A percentile compares a stretch with the other conserved stretches of the same genome.
phyloP scores from a whole-genome alignment of 192 early-diverging fungal genomes.

The Coemansia sp. region DNA sequence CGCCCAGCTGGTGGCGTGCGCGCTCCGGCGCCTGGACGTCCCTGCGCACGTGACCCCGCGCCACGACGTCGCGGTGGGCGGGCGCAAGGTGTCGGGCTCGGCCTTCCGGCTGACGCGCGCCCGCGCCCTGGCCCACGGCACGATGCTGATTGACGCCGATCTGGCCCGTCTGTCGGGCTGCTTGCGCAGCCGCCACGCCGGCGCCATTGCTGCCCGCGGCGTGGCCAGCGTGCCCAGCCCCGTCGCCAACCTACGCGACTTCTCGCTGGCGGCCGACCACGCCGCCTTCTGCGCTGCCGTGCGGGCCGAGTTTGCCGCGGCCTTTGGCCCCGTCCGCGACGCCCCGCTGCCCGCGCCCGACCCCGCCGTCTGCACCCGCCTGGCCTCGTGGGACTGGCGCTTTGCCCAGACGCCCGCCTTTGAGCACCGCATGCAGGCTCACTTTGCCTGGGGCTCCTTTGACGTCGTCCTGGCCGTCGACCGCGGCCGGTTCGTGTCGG shows the following conservation, averaged over 20 bases:
- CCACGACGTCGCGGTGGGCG: conserved; percentile 84
- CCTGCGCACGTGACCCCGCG: conserved; percentile 77
- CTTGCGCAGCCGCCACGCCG: conserved; percentile 47
- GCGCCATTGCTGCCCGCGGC: conserved; percentile 72
- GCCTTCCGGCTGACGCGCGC: conserved; percentile 85
- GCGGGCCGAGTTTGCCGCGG: conserved; percentile 59
- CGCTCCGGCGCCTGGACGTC: conserved; percentile 69
- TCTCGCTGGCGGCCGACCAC: conserved; percentile 80
- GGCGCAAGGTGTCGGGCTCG: conserved; percentile 84
- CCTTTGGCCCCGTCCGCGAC: conserved; percentile 42
- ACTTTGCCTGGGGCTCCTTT: conserved; percentile 26
- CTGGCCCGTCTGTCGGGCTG: conserved; percentile 51
- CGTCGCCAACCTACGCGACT: conserved; percentile 75
- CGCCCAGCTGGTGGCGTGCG: conserved; percentile 69
- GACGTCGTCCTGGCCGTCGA: conserved; percentile 11
- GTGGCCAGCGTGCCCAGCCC: conserved; percentile 85
- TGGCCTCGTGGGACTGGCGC: conserved; percentile 82
- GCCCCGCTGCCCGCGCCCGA: background rate
- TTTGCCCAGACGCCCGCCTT: conserved; percentile 92
- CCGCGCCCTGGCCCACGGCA: conserved; percentile 94
- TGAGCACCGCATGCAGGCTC: conserved; percentile 44
- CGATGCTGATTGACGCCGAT: conserved; percentile 94
- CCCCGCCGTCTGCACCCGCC: conserved; percentile 22
- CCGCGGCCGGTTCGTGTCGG: conserved; percentile 24
- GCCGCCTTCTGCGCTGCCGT: conserved; percentile 73